Conservation (phyloP, 345 rosid species). For the Eucalyptus polybractea region DNA sequence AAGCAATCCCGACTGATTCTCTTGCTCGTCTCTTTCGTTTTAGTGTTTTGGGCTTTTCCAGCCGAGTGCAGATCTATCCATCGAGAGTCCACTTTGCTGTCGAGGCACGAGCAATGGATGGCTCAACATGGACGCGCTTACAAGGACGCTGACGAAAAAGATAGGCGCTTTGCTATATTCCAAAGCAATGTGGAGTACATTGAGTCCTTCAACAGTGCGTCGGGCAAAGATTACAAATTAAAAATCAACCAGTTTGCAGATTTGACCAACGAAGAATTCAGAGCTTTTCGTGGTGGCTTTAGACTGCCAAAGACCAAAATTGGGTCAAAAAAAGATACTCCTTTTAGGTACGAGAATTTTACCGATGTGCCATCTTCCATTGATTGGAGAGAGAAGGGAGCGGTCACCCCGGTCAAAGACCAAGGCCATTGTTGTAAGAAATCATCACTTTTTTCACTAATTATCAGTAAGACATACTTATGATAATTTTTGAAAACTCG, state of each 20-base stretch:
- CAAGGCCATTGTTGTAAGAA: background rate
- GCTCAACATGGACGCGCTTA: constrained; percentile 12
- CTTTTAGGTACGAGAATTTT: background rate
- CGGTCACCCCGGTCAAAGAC: background rate
- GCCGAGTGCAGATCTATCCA: constrained; percentile 1
- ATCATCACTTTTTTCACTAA: background rate
- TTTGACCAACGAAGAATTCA: constrained; percentile 39
- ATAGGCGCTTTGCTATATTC: constrained; percentile 22
- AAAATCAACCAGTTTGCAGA: constrained; percentile 46
- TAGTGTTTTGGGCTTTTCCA: constrained; percentile 1
- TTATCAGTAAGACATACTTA: background rate
- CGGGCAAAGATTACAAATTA: constrained; percentile 25
- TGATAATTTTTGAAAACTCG: background rate
- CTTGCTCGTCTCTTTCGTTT: background rate
- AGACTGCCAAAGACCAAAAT: background rate
- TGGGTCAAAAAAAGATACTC: background rate
- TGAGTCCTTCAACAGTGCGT: constrained; percentile 14
- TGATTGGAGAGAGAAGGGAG: background rate
- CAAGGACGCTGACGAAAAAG: constrained; percentile 4
- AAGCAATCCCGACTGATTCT: background rate
- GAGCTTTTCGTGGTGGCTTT: constrained; percentile 20
- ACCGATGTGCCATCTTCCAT: background rate
- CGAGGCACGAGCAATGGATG: constrained; percentile 27
- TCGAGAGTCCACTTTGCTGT: background rate
- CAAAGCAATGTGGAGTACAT: constrained; percentile 18